Conservation (phyloP, 805 yeast genomes). For the Zygosaccharomyces pseudorouxii region DNA sequence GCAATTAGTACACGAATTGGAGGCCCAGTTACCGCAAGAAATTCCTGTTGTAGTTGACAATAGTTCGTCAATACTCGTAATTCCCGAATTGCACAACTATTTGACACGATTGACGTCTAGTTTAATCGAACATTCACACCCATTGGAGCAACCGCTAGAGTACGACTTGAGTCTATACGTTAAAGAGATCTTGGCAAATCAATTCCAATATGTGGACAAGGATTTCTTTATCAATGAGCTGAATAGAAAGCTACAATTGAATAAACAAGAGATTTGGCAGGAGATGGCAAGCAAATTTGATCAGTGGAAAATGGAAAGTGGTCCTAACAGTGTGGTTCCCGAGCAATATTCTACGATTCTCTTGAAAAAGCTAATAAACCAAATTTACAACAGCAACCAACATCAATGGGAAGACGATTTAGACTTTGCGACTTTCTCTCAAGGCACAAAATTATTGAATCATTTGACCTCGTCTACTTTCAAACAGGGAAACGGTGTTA, state of each 20-base stretch:
- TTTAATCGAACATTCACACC: slow-evolving; percentile 10
- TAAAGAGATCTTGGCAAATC: slow-evolving; percentile 30
- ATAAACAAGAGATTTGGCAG: slow-evolving; percentile 26
- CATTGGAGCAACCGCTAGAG: slow-evolving; percentile 12
- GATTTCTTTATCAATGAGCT: slow-evolving; percentile 27
- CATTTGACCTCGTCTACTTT: slow-evolving; percentile 36
- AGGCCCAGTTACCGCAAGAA: slow-evolving; percentile 26
- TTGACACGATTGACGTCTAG: slow-evolving; percentile 19
- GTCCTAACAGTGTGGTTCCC: slow-evolving; percentile 8
- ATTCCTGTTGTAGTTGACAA: slow-evolving; percentile 31
- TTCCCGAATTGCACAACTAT: slow-evolving; percentile 31
- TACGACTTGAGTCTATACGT: slow-evolving; percentile 30
- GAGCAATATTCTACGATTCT: slow-evolving; percentile 27
- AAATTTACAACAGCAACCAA: slow-evolving; percentile 31
- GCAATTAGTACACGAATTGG: slow-evolving; percentile 18
- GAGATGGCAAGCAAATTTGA: slow-evolving; percentile 20
- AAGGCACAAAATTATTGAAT: slow-evolving; percentile 38
- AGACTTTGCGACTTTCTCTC: slow-evolving; percentile 34
- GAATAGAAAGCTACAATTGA: slow-evolving; percentile 24
- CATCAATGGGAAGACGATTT: slow-evolving; percentile 36
- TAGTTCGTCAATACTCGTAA: slow-evolving; percentile 24
- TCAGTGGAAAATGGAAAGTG: slow-evolving; percentile 9
- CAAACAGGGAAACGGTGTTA: slow-evolving; percentile 24
- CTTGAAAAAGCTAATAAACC: slow-evolving; percentile 27
- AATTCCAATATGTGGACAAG: slow-evolving; percentile 32